Conservation (phyloP, 2,329 filamentous ascomycete genomes). For the Harringtonia lauricola region DNA sequence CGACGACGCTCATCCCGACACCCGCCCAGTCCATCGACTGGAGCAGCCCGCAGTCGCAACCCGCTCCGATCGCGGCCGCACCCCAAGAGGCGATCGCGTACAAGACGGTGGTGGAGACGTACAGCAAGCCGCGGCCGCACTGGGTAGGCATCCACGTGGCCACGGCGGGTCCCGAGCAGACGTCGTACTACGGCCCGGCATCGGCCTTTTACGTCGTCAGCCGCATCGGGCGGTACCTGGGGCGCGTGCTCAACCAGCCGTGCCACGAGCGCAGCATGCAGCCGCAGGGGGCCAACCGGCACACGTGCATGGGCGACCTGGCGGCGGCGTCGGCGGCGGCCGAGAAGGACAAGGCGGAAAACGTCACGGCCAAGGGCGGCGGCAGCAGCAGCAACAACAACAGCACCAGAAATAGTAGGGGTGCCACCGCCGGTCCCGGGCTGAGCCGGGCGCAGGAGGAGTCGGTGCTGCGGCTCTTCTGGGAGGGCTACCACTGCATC, state of each 20-base stretch:
- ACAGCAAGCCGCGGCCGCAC: slow-evolving; percentile 5
- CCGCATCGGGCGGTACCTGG: slow-evolving; percentile 27
- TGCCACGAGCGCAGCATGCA: slow-evolving; percentile 8
- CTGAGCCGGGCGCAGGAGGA: slow-evolving; percentile 23
- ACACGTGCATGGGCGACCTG: not conserved
- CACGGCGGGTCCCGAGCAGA: slow-evolving; percentile 21
- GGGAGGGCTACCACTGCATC: slow-evolving; percentile 26
- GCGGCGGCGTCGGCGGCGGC: not conserved
- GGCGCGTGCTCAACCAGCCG: slow-evolving; percentile 19
- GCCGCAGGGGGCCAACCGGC: slow-evolving; percentile 7
- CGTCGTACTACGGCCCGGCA: slow-evolving; percentile 31
- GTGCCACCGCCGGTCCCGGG: not conserved
- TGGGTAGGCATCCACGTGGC: slow-evolving; percentile 24
- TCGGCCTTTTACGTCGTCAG: slow-evolving; percentile 33
- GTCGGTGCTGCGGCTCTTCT: slow-evolving; percentile 27
- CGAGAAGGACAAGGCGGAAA: not conserved
- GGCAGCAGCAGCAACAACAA: not conserved
- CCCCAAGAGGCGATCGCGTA: too few relatives aligned
- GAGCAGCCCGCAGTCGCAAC: too few relatives aligned
- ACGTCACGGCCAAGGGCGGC: not conserved
- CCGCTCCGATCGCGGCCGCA: too few relatives aligned
- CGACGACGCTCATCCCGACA: too few relatives aligned
- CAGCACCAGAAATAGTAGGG: not conserved
- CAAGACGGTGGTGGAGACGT: too few relatives aligned
- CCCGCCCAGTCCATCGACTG: not conserved